A percentile compares a stretch with the other conserved stretches of the same genome.
phyloP scores from a whole-genome alignment of 169 alveolate genomes.

The Eimeria necatrix region DNA sequence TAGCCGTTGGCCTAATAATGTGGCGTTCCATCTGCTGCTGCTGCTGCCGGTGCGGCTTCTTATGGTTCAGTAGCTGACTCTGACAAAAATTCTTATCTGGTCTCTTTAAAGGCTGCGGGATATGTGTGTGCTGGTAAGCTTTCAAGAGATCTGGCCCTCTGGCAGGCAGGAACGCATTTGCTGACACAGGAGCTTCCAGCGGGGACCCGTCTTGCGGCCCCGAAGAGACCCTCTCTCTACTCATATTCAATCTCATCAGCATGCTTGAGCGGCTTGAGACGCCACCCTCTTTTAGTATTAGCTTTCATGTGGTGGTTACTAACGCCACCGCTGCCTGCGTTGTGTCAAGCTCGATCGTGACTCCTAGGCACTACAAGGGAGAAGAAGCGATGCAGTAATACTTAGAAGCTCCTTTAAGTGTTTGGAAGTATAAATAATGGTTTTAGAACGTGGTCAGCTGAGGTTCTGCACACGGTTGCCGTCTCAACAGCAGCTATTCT shows the following conservation, averaged over 20 bases:
- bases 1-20: background rate
- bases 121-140: constrained; percentile 8
- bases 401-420: too few relatives aligned
- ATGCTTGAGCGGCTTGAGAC: background rate
- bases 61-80: background rate
- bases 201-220: background rate
- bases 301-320: too few relatives aligned
- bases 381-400: too few relatives aligned
- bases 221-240: background rate
- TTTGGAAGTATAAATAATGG: too few relatives aligned
- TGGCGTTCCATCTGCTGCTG: background rate
- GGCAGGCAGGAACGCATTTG: background rate
- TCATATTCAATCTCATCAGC: background rate
- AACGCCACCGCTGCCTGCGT: too few relatives aligned
- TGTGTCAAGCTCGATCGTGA: too few relatives aligned
- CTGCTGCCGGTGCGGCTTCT: background rate
- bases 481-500: too few relatives aligned
- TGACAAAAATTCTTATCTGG: background rate
- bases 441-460: too few relatives aligned
- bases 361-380: too few relatives aligned
- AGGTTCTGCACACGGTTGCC: too few relatives aligned
- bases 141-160: background rate
- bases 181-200: background rate
- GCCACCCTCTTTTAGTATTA: too few relatives aligned
- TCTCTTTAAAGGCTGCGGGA: background rate